Percentiles rank a stretch among this genome's conserved stretches.
Conservation (phyloP, 177 flowering plant species). For the Vitis hybrid region DNA sequence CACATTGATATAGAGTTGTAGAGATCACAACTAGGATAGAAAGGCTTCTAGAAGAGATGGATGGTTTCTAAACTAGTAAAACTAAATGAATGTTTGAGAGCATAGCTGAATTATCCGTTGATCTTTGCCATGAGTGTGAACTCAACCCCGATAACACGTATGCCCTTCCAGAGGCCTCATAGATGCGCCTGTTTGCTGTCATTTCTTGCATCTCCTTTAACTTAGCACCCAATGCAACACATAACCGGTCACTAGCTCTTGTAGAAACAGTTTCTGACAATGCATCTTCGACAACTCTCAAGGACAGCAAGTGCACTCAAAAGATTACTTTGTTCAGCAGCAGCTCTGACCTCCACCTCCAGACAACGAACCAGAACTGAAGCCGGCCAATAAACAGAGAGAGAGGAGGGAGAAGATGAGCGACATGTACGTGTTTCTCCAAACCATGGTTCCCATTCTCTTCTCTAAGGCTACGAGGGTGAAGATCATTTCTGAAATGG, state of each 20-base stretch:
- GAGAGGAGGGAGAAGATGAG: conserved; percentile 28
- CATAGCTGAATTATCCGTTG: conserved; percentile 30
- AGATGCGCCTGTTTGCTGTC: conserved; percentile 63
- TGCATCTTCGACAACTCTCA: conserved; percentile 40
- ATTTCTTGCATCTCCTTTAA: conserved; percentile 80
- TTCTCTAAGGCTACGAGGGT: conserved; percentile 20
- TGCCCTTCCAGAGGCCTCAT: conserved; percentile 79
- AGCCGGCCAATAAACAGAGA: conserved; percentile 4
- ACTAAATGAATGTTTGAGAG: too few species aligned
- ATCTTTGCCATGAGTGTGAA: conserved; percentile 90
- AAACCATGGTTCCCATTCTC: conserved; percentile 28
- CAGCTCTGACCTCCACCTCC: neutral
- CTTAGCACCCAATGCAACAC: conserved; percentile 60
- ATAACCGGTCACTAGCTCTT: conserved; percentile 50
- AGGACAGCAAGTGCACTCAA: conserved; percentile 19
- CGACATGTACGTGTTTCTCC: conserved; percentile 24
- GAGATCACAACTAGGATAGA: too few species aligned
- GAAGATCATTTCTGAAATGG: conserved; percentile 19
- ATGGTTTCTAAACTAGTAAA: too few species aligned
- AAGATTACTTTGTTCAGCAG: too few species aligned
- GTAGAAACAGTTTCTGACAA: conserved; percentile 54
- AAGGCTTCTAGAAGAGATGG: too few species aligned
- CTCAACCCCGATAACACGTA: conserved; percentile 84
- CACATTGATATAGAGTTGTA: too few species aligned
- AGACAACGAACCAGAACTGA: conserved; percentile 4